Conservation (phyloP, 176 grass and related monocot species). For the Carex littledalei region DNA sequence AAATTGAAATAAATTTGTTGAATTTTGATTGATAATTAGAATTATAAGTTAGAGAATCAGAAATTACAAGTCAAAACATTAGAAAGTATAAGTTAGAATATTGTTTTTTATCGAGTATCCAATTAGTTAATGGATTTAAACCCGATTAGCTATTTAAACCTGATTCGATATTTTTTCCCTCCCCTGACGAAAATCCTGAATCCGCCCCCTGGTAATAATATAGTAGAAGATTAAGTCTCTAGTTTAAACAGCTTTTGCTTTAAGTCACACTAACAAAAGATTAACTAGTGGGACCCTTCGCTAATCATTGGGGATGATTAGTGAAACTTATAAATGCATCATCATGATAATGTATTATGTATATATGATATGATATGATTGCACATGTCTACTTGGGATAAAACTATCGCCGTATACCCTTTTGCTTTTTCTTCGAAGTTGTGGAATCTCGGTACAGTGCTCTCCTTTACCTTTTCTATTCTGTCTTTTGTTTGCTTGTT, state of each 20-base stretch:
- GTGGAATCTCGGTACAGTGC: slow-evolving; percentile 10
- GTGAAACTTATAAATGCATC: slow-evolving; percentile 15
- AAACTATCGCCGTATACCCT: neutral
- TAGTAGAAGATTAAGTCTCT: too few species aligned
- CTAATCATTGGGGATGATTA: slow-evolving; percentile 21
- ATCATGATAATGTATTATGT: neutral
- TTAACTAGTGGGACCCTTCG: neutral
- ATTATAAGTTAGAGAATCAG: too few species aligned
- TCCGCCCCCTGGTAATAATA: neutral
- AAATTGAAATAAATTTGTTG: too few species aligned
- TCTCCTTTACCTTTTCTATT: neutral
- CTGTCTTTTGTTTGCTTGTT: slow-evolving; percentile 16
- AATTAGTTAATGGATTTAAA: too few species aligned
- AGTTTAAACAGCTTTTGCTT: slow-evolving; percentile 2
- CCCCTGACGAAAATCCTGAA: too few species aligned
- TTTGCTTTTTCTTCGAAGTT: slow-evolving; percentile 13
- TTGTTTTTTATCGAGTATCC: too few species aligned
- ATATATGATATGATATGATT: slow-evolving; percentile 3
- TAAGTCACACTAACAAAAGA: neutral
- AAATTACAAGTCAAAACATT: too few species aligned
- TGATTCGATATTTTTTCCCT: too few species aligned
- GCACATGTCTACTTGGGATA: slow-evolving; percentile 29
- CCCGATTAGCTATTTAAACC: too few species aligned
- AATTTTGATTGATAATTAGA: too few species aligned
- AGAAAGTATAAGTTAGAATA: too few species aligned